Evolutionary conservation across 495 filamentous ascomycete genomes (phyloP), one percentile per base, ranked within the genome.

Genomic region (Penicillium verhagenii): DNA sequence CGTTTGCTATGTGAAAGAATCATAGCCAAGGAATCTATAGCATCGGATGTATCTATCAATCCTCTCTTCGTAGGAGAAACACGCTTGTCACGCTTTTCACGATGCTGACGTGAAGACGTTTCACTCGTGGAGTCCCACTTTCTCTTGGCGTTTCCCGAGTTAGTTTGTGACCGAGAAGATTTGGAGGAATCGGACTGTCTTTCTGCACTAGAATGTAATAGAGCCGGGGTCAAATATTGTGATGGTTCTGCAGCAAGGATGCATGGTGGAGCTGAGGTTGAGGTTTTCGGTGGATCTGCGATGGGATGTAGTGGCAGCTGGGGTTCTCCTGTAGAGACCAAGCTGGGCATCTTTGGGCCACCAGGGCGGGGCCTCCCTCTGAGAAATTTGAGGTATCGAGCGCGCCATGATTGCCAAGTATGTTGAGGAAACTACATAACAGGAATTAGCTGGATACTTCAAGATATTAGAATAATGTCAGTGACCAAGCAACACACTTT

Each of bases 351-450:
- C n/a, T n/a, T n/a, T n/a, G n/a, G n/a, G 28, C 72, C 66, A 10
- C 75, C 75, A 52, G 78, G 72, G 9, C 73, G 65, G 45, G 78
- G 68, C 26, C 57, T 68, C 24, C 71, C 71, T 43, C 70, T 71
- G 5, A 91, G 53, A 13, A 74, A 65, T 61, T 86, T 90, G 18
- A 87, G 47, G 64, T 84, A 91, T 4, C 86, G 80, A 67, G 84
- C 79, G 49, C 87, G 79, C 85, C 86, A 91, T 3, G 87, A 87
- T 63, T 91, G 86, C 58, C 71, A 84, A 14, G 88, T 79, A 65
- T 92, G 89, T 26, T 78, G 70, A 11, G 82, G 76, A 56, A 86
- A 78, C 86, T 89, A 53, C 6, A 37, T 9, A 13, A 14, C 4
- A 4, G 7, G 25, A 16, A 24, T 33, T 23, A 37, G 29, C 16